Conservation (phyloP, 225 moss, liverwort and hornwort species). For the Thuidium tamariscinum region DNA sequence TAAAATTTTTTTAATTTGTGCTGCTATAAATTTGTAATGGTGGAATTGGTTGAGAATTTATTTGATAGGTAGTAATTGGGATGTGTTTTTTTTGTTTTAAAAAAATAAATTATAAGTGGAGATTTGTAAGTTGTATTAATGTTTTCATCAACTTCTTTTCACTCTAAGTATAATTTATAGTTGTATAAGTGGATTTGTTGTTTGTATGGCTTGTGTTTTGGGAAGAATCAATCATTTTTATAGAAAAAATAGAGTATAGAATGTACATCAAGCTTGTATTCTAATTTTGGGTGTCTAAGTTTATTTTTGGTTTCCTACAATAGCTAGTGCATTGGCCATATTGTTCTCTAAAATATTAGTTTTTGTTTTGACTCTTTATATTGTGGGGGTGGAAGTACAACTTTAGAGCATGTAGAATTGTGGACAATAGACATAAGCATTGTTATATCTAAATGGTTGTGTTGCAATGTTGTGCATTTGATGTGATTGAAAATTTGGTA, state of each 20-base stretch:
- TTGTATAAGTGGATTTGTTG: rapidly evolving
- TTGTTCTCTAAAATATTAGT: neutral
- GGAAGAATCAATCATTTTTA: neutral
- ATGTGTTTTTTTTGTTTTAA: neutral
- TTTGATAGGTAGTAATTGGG: neutral
- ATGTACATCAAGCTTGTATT: neutral
- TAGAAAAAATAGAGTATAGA: rapidly evolving
- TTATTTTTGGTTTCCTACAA: neutral
- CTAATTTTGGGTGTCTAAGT: neutral
- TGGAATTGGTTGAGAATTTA: neutral
- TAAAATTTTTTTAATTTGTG: neutral
- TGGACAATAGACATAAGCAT: neutral
- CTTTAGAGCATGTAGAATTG: too few species aligned
- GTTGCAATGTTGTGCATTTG: rapidly evolving
- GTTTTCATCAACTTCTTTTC: rapidly evolving
- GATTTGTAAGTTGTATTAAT: neutral
- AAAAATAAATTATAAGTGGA: too few species aligned
- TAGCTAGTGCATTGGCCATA: neutral
- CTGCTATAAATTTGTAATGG: neutral
- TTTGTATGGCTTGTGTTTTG: rapidly evolving
- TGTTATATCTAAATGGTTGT: neutral
- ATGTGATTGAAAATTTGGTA: neutral
- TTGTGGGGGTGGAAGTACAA: too few species aligned
- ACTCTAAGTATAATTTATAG: neutral
- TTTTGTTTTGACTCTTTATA: neutral